Evolutionary conservation across 805 yeast species (phyloP).

Genomic region (Wickerhamiella alocasiicola): DNA sequence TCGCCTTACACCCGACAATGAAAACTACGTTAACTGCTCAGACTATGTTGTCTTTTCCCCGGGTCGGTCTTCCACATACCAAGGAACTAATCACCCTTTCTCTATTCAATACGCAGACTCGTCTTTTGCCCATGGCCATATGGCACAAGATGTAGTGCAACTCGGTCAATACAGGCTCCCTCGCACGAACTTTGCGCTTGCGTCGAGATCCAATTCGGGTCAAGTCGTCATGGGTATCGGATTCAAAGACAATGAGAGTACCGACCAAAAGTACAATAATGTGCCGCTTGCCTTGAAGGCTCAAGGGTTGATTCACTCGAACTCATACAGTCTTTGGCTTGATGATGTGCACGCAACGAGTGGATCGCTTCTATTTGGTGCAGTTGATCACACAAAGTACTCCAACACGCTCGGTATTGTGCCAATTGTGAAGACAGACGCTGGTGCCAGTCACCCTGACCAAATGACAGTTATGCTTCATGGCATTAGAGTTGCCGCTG

Average conservation of each 20-base stretch:
- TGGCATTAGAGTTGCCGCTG: constrained; percentile 13
- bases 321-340: constrained; percentile 36
- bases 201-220: constrained; percentile 49
- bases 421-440: constrained; percentile 16
- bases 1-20: constrained; percentile 2
- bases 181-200: constrained; percentile 59
- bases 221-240: constrained; percentile 40
- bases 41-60: constrained; percentile 21
- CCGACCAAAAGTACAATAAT: constrained; percentile 21
- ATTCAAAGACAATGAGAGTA: constrained; percentile 25
- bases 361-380: constrained; percentile 34
- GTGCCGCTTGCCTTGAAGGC: constrained; percentile 28
- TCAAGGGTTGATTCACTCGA: constrained; percentile 32
- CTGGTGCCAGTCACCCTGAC: constrained; percentile 8
- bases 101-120: constrained; percentile 32
- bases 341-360: constrained; percentile 23
- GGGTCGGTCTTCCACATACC: constrained; percentile 18
- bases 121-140: constrained; percentile 42
- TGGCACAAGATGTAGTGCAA: constrained; percentile 49
- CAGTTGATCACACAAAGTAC: constrained; percentile 31
- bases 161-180: constrained; percentile 41
- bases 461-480: constrained; percentile 19
- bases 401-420: constrained; percentile 28
- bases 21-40: constrained; percentile 16
- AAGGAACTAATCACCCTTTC: constrained; percentile 16